phyloP scores from a whole-genome alignment of 306 rosid genomes.

The Glycine tomentella region DNA sequence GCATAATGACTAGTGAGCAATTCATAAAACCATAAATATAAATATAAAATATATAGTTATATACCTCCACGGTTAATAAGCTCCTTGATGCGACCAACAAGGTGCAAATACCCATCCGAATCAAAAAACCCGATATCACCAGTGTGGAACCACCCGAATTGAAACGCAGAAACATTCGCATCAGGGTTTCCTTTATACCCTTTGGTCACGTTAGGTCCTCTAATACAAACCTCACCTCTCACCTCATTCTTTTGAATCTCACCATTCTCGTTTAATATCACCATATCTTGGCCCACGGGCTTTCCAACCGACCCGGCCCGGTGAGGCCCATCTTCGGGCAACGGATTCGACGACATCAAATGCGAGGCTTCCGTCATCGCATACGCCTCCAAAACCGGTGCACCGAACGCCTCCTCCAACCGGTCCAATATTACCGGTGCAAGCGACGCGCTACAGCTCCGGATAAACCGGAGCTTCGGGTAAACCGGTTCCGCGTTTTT shows the following conservation, averaged over 20 bases:
- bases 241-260: background rate
- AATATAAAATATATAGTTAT: too few relatives aligned
- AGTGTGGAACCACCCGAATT: conserved; percentile 31
- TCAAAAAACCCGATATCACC: conserved; percentile 26
- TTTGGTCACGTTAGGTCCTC: conserved; percentile 8
- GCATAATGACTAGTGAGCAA: background rate
- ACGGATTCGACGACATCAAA: conserved; percentile 23
- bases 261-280: conserved; percentile 8
- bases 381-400: conserved; percentile 35
- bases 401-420: background rate
- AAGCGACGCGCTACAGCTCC: conserved; percentile 30
- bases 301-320: conserved; percentile 27
- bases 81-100: conserved; percentile 34
- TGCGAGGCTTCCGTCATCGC: conserved; percentile 32
- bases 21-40: background rate
- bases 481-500: conserved; percentile 21
- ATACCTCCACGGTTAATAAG: conserved; percentile 34
- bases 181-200: conserved; percentile 24
- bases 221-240: conserved; percentile 9
- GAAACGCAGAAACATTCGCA: background rate
- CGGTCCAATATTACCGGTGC: conserved; percentile 7
- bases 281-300: conserved; percentile 34
- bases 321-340: conserved; percentile 29
- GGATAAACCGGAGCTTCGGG: conserved; percentile 34
- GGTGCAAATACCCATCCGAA: conserved; percentile 31